Percentiles rank a stretch among this genome's conserved stretches.
Conservation (phyloP, 257 asterid species). For the Rauvolfia tetraphylla region DNA sequence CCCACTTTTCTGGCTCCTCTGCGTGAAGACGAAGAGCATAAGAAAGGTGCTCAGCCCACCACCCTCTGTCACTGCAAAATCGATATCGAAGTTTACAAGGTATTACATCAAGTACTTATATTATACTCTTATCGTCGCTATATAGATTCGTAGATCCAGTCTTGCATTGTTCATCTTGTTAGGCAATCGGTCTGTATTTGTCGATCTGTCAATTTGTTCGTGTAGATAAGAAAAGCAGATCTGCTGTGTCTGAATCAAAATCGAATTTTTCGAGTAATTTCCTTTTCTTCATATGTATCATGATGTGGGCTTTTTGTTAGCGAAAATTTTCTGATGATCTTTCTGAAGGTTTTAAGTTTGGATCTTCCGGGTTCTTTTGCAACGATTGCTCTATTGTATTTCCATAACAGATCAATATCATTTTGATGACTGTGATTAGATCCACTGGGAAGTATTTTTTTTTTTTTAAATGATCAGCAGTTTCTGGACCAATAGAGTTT, state of each 20-base stretch:
- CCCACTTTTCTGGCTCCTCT: conserved; percentile 12
- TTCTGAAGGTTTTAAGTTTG: not conserved
- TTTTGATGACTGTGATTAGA: not conserved
- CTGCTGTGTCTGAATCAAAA: too few relatives aligned
- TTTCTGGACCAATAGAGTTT: not conserved
- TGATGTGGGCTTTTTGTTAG: not conserved
- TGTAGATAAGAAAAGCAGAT: not conserved
- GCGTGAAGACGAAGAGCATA: not conserved
- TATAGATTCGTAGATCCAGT: not conserved
- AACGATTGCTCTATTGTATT: not conserved
- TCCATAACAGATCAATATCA: not conserved
- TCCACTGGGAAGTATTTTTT: not conserved
- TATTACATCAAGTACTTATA: not conserved
- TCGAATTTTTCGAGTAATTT: not conserved
- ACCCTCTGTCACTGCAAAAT: not conserved
- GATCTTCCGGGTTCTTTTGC: not conserved
- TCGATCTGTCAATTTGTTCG: not conserved
- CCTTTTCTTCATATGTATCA: too few relatives aligned
- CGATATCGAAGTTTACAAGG: not conserved
- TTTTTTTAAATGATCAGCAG: not conserved
- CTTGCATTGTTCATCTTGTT: not conserved
- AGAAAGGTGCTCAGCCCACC: conserved; percentile 7
- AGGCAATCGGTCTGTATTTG: too few relatives aligned
- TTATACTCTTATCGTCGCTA: too few relatives aligned
- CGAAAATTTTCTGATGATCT: not conserved